These are phyloP conservation scores for Trypanosoma avium DNA, from an alignment of 208 protist genomes.

Conservation along the genomic window DNA sequence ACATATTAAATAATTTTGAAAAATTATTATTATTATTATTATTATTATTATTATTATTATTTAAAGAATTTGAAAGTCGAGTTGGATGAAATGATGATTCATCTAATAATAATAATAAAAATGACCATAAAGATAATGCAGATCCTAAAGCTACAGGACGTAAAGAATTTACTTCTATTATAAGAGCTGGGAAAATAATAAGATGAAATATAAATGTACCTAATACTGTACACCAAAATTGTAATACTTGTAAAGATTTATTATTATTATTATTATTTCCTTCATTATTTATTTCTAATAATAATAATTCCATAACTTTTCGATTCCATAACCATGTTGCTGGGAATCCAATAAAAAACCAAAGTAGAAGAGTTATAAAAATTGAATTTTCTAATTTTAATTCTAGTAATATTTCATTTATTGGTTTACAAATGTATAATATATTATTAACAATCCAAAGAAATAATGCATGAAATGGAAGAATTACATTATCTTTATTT, in stretches of 20 bases:
- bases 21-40: background rate
- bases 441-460: too few species aligned
- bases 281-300: background rate
- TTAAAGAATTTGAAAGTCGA: background rate
- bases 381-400: too few species aligned
- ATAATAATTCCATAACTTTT: background rate
- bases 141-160: background rate
- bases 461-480: too few species aligned
- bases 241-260: background rate
- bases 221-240: background rate
- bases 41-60: background rate
- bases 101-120: background rate
- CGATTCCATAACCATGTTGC: background rate
- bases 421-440: too few species aligned
- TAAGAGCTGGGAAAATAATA: background rate
- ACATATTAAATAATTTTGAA: conserved; percentile 28
- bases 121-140: background rate
- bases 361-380: too few species aligned
- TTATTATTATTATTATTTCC: background rate
- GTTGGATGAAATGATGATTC: background rate
- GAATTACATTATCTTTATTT: too few species aligned
- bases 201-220: background rate
- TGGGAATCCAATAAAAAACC: too few species aligned
- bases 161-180: background rate
- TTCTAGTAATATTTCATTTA: too few species aligned